Evolutionary conservation across 257 asterid species (phyloP).

Genomic region (Rehmannia glutinosa): DNA sequence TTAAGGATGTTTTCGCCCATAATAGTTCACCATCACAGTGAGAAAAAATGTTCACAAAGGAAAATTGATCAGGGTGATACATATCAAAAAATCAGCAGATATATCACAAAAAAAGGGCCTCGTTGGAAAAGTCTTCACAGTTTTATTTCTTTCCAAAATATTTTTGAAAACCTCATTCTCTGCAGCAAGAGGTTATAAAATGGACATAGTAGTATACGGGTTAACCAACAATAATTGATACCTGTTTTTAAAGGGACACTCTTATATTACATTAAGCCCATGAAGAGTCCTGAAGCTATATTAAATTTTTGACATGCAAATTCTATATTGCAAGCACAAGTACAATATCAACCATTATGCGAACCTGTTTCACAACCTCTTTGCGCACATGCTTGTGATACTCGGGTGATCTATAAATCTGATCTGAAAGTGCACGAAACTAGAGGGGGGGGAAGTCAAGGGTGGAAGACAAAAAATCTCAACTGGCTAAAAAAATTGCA

Average conservation of each 20-base stretch:
- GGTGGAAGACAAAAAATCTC: not conserved
- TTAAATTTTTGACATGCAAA: not conserved
- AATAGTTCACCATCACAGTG: too few relatives aligned
- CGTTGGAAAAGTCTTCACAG: too few relatives aligned
- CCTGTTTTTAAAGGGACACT: not conserved
- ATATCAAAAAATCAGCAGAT: too few relatives aligned
- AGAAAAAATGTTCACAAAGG: not conserved
- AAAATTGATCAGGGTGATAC: not conserved
- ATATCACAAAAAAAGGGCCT: too few relatives aligned
- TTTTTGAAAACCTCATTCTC: not conserved
- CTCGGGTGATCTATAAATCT: conserved; percentile 59
- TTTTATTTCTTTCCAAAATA: not conserved
- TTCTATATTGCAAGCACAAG: not conserved
- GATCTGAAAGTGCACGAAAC: conserved; percentile 81
- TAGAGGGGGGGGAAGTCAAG: conserved; percentile 23
- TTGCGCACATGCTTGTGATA: conserved; percentile 66
- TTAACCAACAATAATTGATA: not conserved
- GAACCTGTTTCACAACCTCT: conserved; percentile 69
- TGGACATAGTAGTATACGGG: not conserved
- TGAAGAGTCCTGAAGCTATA: conserved; percentile 3
- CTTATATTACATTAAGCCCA: not conserved
- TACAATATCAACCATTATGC: conserved; percentile 4
- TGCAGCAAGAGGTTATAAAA: not conserved
- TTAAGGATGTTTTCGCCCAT: conserved; percentile 1
- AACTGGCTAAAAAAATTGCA: conserved; percentile 5